Evolutionary conservation across 179 eudicot species (phyloP).

Genomic region (Beta corolliflora): DNA sequence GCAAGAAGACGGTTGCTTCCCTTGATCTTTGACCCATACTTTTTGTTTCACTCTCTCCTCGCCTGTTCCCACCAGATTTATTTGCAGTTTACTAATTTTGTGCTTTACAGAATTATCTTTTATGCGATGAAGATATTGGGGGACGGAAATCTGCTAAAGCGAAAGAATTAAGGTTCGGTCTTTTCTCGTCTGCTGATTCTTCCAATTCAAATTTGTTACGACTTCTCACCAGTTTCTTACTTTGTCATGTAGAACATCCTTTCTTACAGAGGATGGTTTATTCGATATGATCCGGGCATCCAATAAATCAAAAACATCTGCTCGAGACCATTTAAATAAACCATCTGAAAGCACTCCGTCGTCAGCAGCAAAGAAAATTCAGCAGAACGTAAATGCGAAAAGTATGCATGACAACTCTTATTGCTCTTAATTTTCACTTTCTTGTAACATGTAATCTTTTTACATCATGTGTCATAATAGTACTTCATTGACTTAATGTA

Average conservation of each 20-base stretch:
- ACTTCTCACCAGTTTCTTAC: slow-evolving; percentile 19
- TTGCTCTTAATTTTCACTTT: slow-evolving; percentile 8
- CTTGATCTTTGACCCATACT: slow-evolving; percentile 4
- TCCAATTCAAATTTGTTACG: slow-evolving; percentile 10
- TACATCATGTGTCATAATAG: not conserved
- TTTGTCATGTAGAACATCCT: slow-evolving; percentile 57
- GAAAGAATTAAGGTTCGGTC: slow-evolving; percentile 80
- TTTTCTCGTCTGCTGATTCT: slow-evolving; percentile 7
- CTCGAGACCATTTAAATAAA: slow-evolving; percentile 46
- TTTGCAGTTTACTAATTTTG: slow-evolving; percentile 2
- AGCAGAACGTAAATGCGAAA: slow-evolving; percentile 51
- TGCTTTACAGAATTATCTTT: slow-evolving; percentile 72
- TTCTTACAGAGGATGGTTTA: slow-evolving; percentile 87
- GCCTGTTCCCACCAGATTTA: not conserved
- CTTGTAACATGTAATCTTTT: slow-evolving; percentile 4
- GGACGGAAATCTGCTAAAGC: slow-evolving; percentile 92
- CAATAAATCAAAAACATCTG: slow-evolving; percentile 46
- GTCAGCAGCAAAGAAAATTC: slow-evolving; percentile 53
- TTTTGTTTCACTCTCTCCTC: not conserved
- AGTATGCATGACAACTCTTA: slow-evolving; percentile 46
- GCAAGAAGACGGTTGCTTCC: slow-evolving; percentile 86
- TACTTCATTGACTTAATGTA: not conserved
- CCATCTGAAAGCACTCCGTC: slow-evolving; percentile 39
- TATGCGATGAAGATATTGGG: slow-evolving; percentile 93
- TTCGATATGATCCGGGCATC: slow-evolving; percentile 80